Conservation (phyloP, 495 filamentous ascomycete genomes). For the Penicillium silybi region DNA sequence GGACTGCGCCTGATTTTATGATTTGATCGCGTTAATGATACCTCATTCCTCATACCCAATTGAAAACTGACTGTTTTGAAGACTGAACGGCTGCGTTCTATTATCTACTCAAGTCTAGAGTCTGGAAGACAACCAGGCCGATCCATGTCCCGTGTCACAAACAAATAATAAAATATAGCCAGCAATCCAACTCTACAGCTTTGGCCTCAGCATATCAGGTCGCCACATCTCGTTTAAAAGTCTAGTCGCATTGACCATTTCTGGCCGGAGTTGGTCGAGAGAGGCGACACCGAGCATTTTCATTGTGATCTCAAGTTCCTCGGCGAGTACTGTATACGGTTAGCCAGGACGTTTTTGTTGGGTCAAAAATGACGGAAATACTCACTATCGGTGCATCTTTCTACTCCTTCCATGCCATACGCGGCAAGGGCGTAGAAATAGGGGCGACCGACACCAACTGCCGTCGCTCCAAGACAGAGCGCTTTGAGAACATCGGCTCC, state of each 20-base stretch:
- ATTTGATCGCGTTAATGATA: conserved; percentile 4
- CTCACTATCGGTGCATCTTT: conserved; percentile 20
- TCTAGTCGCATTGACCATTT: conserved; percentile 19
- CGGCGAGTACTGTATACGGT: conserved; percentile 10
- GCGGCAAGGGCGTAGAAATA: conserved; percentile 18
- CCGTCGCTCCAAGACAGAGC: conserved; percentile 13
- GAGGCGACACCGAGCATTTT: conserved; percentile 20
- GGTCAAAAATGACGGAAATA: too few species aligned
- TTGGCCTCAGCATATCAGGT: conserved; percentile 9
- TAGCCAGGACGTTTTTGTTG: not conserved
- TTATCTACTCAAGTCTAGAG: not conserved
- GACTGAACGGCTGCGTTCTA: not conserved
- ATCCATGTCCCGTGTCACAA: too few species aligned
- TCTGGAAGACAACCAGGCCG: too few species aligned
- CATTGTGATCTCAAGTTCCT: conserved; percentile 22
- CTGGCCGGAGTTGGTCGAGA: conserved; percentile 14
- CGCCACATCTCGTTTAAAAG: conserved; percentile 23
- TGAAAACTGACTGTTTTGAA: not conserved
- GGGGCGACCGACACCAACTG: conserved; percentile 13
- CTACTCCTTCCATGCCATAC: conserved; percentile 10
- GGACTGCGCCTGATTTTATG: not conserved
- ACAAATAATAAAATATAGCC: too few species aligned
- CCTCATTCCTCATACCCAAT: not conserved
- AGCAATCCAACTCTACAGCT: not conserved
- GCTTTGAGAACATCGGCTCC: conserved; percentile 16